These are phyloP conservation scores for Favolaschia claudopus DNA, from an alignment of 768 basidiomycete species.

Conservation along the genomic window DNA sequence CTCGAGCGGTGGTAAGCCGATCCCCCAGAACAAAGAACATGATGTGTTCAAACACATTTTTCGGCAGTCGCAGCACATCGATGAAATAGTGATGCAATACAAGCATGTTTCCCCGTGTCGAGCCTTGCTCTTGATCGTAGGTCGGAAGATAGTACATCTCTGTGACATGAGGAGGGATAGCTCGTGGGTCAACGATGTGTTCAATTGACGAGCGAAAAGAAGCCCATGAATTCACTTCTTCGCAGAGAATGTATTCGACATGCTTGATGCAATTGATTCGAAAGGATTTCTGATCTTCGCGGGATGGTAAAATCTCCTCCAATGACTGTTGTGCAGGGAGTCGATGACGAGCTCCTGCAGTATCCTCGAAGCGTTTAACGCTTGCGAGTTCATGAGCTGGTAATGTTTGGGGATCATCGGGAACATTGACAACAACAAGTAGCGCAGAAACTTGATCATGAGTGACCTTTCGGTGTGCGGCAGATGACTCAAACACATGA, in stretches of 20 bases:
- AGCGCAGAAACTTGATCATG: constrained; percentile 34
- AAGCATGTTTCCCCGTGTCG: constrained; percentile 16
- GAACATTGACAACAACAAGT: constrained; percentile 16
- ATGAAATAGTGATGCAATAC: constrained; percentile 11
- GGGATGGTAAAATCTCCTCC: not conserved
- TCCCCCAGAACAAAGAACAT: constrained; percentile 11
- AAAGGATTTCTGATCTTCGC: not conserved
- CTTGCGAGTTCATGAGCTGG: not conserved
- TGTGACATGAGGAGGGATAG: not conserved
- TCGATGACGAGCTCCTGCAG: not conserved
- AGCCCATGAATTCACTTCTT: not conserved
- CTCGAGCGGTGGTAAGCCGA: constrained; percentile 18
- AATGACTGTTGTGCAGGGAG: not conserved
- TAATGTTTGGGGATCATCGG: not conserved
- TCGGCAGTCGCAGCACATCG: not conserved
- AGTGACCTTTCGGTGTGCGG: constrained; percentile 11
- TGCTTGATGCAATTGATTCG: not conserved
- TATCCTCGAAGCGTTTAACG: not conserved
- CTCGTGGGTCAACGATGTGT: not conserved
- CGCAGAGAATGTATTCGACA: not conserved
- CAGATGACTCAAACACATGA: constrained; percentile 20
- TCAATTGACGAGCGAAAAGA: not conserved
- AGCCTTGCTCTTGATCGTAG: constrained; percentile 18
- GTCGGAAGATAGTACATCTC: constrained; percentile 16
- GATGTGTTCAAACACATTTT: not conserved